phyloP scores from a whole-genome alignment of 2,329 filamentous ascomycete species.

The Ceratocystis cacaofunesta region DNA sequence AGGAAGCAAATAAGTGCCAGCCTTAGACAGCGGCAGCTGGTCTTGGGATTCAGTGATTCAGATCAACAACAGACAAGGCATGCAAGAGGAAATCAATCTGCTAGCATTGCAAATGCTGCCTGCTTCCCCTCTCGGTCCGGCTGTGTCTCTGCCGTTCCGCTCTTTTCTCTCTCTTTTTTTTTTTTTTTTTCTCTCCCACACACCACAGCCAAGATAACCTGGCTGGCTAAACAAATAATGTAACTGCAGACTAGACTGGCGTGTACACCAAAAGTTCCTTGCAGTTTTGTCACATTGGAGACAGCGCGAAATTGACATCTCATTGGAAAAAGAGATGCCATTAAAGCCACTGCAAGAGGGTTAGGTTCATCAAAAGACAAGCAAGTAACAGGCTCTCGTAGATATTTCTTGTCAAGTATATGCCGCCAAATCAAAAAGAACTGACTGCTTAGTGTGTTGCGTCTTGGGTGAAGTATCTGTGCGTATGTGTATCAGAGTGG shows the following conservation, averaged over 20 bases:
- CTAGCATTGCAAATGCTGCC: not conserved
- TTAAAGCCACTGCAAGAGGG: not conserved
- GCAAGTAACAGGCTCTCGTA: no score
- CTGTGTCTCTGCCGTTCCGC: not conserved
- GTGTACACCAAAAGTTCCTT: not conserved
- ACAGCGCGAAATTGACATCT: not conserved
- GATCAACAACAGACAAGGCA: not conserved
- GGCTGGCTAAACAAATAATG: not conserved
- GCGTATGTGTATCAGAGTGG: not conserved
- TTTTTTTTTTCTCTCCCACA: not conserved
- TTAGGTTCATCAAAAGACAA: no score
- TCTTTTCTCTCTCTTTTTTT: not conserved
- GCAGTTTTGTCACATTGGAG: not conserved
- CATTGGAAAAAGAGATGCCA: not conserved
- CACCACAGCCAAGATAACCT: not conserved
- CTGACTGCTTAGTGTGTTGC: not conserved
- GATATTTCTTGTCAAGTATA: not conserved
- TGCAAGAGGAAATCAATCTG: not conserved
- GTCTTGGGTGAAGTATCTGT: not conserved
- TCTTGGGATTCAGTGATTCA: not conserved
- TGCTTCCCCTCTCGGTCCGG: not conserved
- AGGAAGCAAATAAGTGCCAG: no score
- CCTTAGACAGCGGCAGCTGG: no score
- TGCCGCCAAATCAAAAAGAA: not conserved
- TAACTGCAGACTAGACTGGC: not conserved